These are phyloP conservation scores for Hypoxylon fuscum DNA, from an alignment of 495 filamentous ascomycete genomes.

Conservation along the genomic window DNA sequence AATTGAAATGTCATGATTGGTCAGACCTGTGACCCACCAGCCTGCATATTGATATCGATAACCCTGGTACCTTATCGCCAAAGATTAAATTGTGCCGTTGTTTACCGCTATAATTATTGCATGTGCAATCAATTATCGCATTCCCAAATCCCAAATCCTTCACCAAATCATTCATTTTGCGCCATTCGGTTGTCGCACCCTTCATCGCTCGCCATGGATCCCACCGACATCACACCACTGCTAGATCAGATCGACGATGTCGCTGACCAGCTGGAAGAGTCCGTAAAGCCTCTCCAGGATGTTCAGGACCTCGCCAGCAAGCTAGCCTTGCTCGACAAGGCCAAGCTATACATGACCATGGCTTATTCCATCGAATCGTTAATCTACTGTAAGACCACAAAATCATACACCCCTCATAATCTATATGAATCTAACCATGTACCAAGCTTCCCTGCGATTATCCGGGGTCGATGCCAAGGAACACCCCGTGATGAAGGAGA, in stretches of 20 bases:
- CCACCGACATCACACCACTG: conserved; percentile 56
- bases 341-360: conserved; percentile 84
- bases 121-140: background rate
- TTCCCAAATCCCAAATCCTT: background rate
- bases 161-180: background rate
- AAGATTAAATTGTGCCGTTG: conserved; percentile 29
- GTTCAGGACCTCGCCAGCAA: conserved; percentile 76
- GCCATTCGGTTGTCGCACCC: too few species aligned
- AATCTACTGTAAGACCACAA: conserved; percentile 74
- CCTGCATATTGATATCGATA: background rate
- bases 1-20: conserved; percentile 17
- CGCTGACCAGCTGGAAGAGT: conserved; percentile 79
- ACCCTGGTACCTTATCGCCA: background rate
- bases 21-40: background rate
- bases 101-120: conserved; percentile 38
- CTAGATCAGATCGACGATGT: conserved; percentile 78
- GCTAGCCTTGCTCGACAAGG: conserved; percentile 90
- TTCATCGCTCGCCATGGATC: conserved; percentile 49
- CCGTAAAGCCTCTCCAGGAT: conserved; percentile 70
- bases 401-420: background rate
- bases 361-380: conserved; percentile 93
- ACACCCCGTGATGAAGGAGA: conserved; percentile 85
- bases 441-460: conserved; percentile 77
- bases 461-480: conserved; percentile 81
- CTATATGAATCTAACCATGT: conserved; percentile 41